phyloP scores from a whole-genome alignment of 106 monocot species.

The Amphibolis antarctica region DNA sequence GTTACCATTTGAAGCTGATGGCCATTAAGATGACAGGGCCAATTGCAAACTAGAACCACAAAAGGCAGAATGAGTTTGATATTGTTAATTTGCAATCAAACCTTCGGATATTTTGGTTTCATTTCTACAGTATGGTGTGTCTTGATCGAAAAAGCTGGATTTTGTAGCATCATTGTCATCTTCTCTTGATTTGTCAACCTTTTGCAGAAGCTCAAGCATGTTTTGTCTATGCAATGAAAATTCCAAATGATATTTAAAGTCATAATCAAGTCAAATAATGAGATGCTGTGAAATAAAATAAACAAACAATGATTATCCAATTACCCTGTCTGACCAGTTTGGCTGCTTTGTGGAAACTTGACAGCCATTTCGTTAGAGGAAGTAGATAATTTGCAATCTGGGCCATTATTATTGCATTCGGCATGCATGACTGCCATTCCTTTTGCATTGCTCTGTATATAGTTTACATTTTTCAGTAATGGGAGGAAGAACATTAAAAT shows the following conservation, averaged over 20 bases:
- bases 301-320: background rate
- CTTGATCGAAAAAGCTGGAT: slow-evolving; percentile 20
- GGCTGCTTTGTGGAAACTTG: slow-evolving; percentile 22
- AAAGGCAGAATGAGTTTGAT: slow-evolving; percentile 25
- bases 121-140: slow-evolving; percentile 11
- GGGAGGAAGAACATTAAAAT: background rate
- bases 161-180: slow-evolving; percentile 7
- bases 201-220: slow-evolving; percentile 81
- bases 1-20: slow-evolving; percentile 15
- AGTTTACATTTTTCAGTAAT: slow-evolving; percentile 19
- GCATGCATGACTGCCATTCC: slow-evolving; percentile 23
- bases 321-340: slow-evolving; percentile 18
- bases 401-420: slow-evolving; percentile 12
- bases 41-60: slow-evolving; percentile 57
- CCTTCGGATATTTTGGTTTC: slow-evolving; percentile 23
- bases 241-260: background rate
- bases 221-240: slow-evolving; percentile 66
- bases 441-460: slow-evolving; percentile 25
- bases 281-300: background rate
- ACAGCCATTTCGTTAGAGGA: slow-evolving; percentile 25
- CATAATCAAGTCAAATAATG: background rate
- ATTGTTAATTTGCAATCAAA: slow-evolving; percentile 23
- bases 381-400: slow-evolving; percentile 13
- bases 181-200: slow-evolving; percentile 52
- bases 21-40: slow-evolving; percentile 50